Evolutionary conservation across 805 yeast genomes (phyloP), one percentile per base, ranked within the genome.

Genomic region (Saturnispora gosingensis): DNA sequence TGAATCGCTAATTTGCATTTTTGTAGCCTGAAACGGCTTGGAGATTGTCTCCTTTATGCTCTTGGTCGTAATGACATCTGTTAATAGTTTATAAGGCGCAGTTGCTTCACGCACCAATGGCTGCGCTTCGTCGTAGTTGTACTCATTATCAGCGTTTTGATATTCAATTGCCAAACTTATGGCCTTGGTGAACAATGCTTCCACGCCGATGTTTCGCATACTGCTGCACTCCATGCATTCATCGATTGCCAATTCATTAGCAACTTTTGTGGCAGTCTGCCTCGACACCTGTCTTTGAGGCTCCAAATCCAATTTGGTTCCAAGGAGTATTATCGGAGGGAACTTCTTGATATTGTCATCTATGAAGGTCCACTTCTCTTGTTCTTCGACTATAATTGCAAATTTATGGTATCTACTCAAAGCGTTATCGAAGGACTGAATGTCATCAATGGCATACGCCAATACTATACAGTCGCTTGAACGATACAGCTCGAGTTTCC

Each of bases 161-260:
- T 54, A 46, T 9, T 53, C 32, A 3, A 49, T 10, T 10, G 57
- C 58, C 27, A 53, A 35, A 18, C 56, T 51, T 22, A 58, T 54
- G 2, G 62, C 61, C 1, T 9, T 20, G 15, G 78, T 71, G 60
- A 90, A 90, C 0, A 88, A 86, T 59, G 86, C 87, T 57, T 85
- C 89, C 22, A 90, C 85, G 60, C 87, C 85, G 40, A 84, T 77
- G 59, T 82, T 79, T 59, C 79, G 75, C 74, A 83, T 78, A 9
- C 97, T 95, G 58, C 91, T 82, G n/a, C 95, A 84, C 67, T 90
- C 96, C 56, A 76, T 57, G 53, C 70, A 74, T 18, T 66, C 71
- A 50, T 72, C 65, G 45, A 64, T 48, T 5, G 56, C 46, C 4
- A 60, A 54, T 7, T 63, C 58, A 4, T 56, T 59, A 55, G 59